Conservation (phyloP, 371 early-diverging fungal genomes). For the Paraphysoderma sedebokerense region DNA sequence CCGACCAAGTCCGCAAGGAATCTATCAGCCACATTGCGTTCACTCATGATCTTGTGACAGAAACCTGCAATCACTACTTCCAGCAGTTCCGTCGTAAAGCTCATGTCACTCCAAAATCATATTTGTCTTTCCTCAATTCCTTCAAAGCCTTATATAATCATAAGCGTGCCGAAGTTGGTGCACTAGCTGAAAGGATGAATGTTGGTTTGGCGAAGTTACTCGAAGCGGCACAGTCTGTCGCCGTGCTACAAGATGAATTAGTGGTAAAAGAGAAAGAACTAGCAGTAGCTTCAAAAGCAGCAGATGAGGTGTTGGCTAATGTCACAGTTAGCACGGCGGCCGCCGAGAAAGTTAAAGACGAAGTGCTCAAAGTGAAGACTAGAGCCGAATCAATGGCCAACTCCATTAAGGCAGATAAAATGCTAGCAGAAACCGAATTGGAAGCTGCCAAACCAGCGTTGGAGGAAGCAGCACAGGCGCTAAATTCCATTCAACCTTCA, state of each 20-base stretch:
- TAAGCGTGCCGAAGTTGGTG: conserved; percentile 31
- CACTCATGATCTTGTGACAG: conserved; percentile 35
- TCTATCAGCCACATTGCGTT: conserved; percentile 36
- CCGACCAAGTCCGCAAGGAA: conserved; percentile 27
- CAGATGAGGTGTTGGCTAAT: conserved; percentile 33
- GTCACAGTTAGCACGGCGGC: conserved; percentile 31
- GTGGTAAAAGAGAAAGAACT: conserved; percentile 41
- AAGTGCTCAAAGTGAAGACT: conserved; percentile 37
- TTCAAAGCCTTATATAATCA: conserved; percentile 24
- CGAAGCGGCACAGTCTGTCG: conserved; percentile 35
- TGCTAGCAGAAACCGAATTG: conserved; percentile 29
- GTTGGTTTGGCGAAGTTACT: conserved; percentile 37
- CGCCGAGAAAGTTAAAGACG: conserved; percentile 41
- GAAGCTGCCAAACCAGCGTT: conserved; percentile 42
- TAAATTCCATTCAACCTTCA: conserved; percentile 41
- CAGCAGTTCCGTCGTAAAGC: conserved; percentile 34
- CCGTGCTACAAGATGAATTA: conserved; percentile 32
- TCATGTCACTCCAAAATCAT: conserved; percentile 41
- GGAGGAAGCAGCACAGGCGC: conserved; percentile 33
- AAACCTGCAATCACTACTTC: conserved; percentile 34
- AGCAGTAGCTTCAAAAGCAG: conserved; percentile 31
- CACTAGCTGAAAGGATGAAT: conserved; percentile 34
- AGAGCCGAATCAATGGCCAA: conserved; percentile 38
- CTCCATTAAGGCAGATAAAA: conserved; percentile 34
- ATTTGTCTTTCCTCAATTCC: conserved; percentile 32